These are phyloP conservation scores for Luvunga scandens DNA, from an alignment of 345 rosid genomes.

Conservation along the genomic window DNA sequence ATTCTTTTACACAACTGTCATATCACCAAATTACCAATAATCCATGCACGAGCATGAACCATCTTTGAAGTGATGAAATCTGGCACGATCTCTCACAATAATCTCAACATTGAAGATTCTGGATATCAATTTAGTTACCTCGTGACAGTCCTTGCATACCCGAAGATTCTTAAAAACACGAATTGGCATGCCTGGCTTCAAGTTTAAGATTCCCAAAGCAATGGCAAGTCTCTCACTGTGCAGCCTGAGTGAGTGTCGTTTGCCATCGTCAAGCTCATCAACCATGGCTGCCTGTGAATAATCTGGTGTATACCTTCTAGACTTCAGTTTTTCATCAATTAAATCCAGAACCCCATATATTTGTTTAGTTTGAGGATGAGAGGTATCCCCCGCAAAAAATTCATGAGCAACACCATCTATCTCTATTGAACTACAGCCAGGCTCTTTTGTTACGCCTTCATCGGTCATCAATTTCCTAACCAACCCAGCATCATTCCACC, in stretches of 20 bases:
- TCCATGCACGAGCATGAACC: constrained; percentile 75
- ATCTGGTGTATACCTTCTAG: constrained; percentile 50
- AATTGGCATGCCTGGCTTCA: constrained; percentile 58
- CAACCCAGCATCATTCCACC: constrained; percentile 74
- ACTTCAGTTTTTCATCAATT: constrained; percentile 49
- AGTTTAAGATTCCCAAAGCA: constrained; percentile 63
- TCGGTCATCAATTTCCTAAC: constrained; percentile 69
- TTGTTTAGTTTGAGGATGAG: constrained; percentile 59
- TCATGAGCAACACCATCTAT: constrained; percentile 66
- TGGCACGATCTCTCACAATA: constrained; percentile 67
- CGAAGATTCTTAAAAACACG: constrained; percentile 75
- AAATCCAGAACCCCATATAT: constrained; percentile 52
- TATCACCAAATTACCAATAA: constrained; percentile 74
- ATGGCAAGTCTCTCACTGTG: constrained; percentile 86
- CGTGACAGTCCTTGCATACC: constrained; percentile 74
- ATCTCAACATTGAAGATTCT: constrained; percentile 59
- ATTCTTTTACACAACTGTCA: not conserved
- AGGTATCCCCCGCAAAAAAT: constrained; percentile 79
- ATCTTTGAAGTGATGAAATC: constrained; percentile 75
- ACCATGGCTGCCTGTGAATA: constrained; percentile 54
- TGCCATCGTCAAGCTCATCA: constrained; percentile 38
- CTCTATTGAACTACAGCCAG: constrained; percentile 86
- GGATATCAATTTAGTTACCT: constrained; percentile 65
- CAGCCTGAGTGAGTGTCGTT: constrained; percentile 49
- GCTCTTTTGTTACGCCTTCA: constrained; percentile 64